phyloP scores from a whole-genome alignment of 2,329 filamentous ascomycete genomes.

The Pestalotiopsis sp. region DNA sequence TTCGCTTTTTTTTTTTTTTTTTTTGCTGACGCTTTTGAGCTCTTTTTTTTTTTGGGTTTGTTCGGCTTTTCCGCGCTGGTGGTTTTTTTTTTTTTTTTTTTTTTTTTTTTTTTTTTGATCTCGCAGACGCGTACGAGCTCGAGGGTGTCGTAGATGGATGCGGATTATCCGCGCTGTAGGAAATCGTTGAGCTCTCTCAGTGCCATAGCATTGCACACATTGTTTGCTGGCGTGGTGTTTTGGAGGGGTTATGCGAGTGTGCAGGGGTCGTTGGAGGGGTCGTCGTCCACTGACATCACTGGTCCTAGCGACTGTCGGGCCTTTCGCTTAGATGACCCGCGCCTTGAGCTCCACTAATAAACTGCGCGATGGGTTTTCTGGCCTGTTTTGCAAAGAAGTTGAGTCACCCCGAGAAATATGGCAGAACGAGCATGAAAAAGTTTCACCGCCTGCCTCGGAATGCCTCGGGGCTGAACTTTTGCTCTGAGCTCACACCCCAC shows the following conservation, averaged over 20 bases:
- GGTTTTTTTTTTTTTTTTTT: no score
- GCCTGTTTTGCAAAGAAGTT: neutral
- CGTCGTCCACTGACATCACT: constrained; percentile 9
- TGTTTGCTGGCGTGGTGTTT: neutral
- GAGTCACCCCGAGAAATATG: neutral
- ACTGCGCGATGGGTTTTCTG: neutral
- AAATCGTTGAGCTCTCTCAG: neutral
- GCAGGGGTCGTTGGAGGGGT: constrained; percentile 7
- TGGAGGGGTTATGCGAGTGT: neutral
- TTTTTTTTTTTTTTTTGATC: no score
- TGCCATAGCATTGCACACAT: neutral
- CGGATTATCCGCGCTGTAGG: neutral
- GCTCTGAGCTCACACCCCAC: constrained; percentile 2
- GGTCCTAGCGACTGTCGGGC: neutral
- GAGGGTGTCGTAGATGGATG: neutral
- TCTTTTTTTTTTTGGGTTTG: no score
- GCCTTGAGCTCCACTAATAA: neutral
- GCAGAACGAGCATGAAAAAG: neutral
- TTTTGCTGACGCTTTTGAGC: no score
- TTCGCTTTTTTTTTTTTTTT: no score
- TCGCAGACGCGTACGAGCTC: neutral
- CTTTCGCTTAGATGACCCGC: neutral
- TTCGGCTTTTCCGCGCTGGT: no score
- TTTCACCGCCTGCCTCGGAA: constrained; percentile 7
- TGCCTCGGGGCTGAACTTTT: neutral